A percentile compares a stretch with the other conserved stretches of the same genome.
Evolutionary conservation across 202 grass and related monocot genomes (phyloP).

Genomic region (Setaria italica): DNA sequence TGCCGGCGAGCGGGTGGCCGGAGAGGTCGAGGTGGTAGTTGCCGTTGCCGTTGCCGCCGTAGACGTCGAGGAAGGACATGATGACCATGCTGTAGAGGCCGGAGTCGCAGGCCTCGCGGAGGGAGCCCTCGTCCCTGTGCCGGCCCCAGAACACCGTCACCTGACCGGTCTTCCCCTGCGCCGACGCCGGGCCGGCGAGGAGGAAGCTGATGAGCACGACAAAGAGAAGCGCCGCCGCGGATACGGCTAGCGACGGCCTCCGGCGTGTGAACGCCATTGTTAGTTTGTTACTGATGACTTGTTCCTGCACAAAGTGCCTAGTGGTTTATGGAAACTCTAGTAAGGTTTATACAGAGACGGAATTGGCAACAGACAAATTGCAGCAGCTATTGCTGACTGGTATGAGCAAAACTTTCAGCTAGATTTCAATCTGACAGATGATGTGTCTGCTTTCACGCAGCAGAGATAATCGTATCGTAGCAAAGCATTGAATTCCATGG

Average conservation of each 20-base stretch:
- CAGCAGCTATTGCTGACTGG: no score
- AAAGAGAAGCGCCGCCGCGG: neutral
- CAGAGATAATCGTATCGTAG: no score
- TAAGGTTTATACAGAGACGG: neutral
- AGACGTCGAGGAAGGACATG: conserved; percentile 42
- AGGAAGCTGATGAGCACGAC: neutral
- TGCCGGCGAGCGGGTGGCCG: conserved; percentile 16
- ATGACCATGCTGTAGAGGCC: conserved; percentile 29
- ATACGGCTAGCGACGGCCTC: neutral
- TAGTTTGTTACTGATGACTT: neutral
- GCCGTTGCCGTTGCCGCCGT: neutral
- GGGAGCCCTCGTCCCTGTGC: conserved; percentile 28
- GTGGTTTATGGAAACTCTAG: neutral
- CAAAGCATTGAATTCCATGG: no score
- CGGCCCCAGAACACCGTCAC: conserved; percentile 33
- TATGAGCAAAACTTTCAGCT: neutral
- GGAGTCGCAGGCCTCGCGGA: conserved; percentile 19
- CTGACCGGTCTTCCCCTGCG: neutral
- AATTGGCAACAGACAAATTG: neutral
- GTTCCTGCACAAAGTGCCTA: neutral
- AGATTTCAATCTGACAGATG: no score
- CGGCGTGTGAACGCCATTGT: conserved; percentile 7
- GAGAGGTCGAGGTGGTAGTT: conserved; percentile 19
- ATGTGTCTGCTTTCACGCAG: no score
- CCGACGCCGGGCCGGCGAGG: neutral